Percentiles rank a stretch among this genome's conserved stretches.
phyloP scores from a whole-genome alignment of 1,284 basidiomycete species.

The Microbotryum lychnidis-dioicae region DNA sequence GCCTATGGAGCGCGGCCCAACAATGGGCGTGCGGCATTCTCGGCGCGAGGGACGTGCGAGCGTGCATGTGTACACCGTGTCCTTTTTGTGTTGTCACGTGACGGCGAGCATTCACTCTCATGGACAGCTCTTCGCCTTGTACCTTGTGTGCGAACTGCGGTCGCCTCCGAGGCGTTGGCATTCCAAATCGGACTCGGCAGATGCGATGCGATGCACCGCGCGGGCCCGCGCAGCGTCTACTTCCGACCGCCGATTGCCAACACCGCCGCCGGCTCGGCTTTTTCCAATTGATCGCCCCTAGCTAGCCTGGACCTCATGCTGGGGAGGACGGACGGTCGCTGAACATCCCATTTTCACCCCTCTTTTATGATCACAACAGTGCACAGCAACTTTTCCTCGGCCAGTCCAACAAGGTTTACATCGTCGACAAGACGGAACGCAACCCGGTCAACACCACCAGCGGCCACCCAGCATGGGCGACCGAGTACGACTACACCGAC shows the following conservation, averaged over 20 bases:
- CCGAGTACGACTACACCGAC: slow-evolving; percentile 44
- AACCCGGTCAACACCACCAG: slow-evolving; percentile 52
- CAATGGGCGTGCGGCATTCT: too few relatives aligned
- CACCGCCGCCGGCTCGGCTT: background rate
- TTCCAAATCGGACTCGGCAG: too few relatives aligned
- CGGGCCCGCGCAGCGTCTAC: background rate
- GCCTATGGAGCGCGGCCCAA: too few relatives aligned
- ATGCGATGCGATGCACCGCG: background rate
- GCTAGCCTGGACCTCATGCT: background rate
- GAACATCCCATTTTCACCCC: background rate
- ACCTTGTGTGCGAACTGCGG: too few relatives aligned
- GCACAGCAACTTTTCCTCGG: slow-evolving; percentile 43
- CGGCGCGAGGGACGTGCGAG: too few relatives aligned
- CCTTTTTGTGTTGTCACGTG: too few relatives aligned
- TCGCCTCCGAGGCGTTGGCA: too few relatives aligned
- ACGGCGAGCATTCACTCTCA: too few relatives aligned
- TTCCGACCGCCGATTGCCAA: background rate
- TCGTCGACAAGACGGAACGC: slow-evolving; percentile 49
- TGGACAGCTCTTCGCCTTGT: too few relatives aligned
- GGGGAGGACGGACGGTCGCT: background rate
- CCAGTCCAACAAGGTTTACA: slow-evolving; percentile 44
- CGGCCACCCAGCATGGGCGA: slow-evolving; percentile 46
- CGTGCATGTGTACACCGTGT: too few relatives aligned
- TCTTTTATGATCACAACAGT: background rate
- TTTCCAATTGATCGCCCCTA: background rate